These are phyloP conservation scores for Silene conica DNA, from an alignment of 148 eudicot species.

Conservation along the genomic window DNA sequence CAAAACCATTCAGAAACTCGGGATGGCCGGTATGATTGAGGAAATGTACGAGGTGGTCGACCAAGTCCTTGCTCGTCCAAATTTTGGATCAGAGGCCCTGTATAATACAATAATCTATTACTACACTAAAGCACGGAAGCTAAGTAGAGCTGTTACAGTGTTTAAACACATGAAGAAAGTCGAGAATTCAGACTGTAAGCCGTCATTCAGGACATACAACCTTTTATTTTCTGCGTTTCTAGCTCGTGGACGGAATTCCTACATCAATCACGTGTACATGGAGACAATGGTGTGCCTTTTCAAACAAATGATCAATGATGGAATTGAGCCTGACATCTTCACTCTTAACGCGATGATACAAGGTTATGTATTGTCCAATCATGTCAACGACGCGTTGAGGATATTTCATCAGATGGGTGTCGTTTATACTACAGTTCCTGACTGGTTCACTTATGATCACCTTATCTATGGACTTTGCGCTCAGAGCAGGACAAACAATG, in stretches of 20 bases:
- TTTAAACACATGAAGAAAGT: slow-evolving; percentile 63
- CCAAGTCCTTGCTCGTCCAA: slow-evolving; percentile 56
- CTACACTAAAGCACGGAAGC: slow-evolving; percentile 62
- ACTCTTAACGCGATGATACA: slow-evolving; percentile 73
- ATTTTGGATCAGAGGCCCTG: slow-evolving; percentile 59
- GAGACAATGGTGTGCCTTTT: slow-evolving; percentile 67
- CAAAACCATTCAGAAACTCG: slow-evolving; percentile 63
- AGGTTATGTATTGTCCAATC: slow-evolving; percentile 83
- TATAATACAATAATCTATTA: slow-evolving; percentile 70
- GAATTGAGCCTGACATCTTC: slow-evolving; percentile 69
- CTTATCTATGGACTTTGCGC: slow-evolving; percentile 81
- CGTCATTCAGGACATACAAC: slow-evolving; percentile 65
- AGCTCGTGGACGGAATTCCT: slow-evolving; percentile 55
- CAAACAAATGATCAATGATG: slow-evolving; percentile 70
- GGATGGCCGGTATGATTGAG: slow-evolving; percentile 56
- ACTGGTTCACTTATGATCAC: slow-evolving; percentile 63
- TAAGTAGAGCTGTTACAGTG: slow-evolving; percentile 61
- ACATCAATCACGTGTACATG: slow-evolving; percentile 73
- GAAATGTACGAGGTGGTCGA: slow-evolving; percentile 76
- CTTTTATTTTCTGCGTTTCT: slow-evolving; percentile 70
- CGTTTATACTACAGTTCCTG: slow-evolving; percentile 57
- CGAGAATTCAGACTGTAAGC: slow-evolving; percentile 49
- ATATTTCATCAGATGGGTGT: slow-evolving; percentile 85
- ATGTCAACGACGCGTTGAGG: slow-evolving; percentile 80
- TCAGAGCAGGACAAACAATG: slow-evolving; percentile 76